Evolutionary conservation across 805 yeast genomes (phyloP), one percentile per base, ranked within the genome.

Genomic region (Wickerhamomyces bovis): DNA sequence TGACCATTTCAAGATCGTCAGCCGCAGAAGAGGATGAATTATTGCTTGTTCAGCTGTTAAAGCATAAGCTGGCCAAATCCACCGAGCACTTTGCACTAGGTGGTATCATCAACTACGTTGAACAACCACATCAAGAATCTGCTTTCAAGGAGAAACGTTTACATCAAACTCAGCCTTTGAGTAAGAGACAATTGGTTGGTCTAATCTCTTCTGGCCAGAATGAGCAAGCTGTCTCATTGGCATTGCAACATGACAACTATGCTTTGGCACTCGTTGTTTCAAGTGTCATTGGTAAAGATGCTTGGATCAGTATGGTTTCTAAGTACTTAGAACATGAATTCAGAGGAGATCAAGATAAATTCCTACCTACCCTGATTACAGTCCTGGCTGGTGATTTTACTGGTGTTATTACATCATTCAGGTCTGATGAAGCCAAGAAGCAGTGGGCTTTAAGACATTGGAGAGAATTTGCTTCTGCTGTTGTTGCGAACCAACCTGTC

Each of bases 201-300:
- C 1, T 88, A 84, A 31, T 61, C 70, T 39, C 67, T 81, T 36
- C 81, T 6, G 97, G 97, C 1, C 73, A 82, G 47, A 76, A 81
- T 21, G 78, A 76, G 13, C 75, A 72, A 6, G 97, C 96, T 0
- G 64, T 89, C 42, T 70, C 74, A 21, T 67, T 72, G 45, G 81
- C 94, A 1, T 61, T 89, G 18, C 69, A 75, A 2, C 76, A 78
- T 44, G 76, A 79, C 10, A 86, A 87, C 53, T 90, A 87, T 84
- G 81, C 92, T 0, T 70, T 89, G 63, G 85, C 96, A 0, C 65
- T 92, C 45, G 61, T 89, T 26, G 68, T 90, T 43, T 81, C 95
- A 1, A 76, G 82, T 49, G 63, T 87, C 16, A 67, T 80, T 23
- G 84, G 94, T 3, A 76, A 77, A 19, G 81, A 78, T 4, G 70